Evolutionary conservation across 805 yeast genomes (phyloP), one percentile per base, ranked within the genome.

Genomic region (Starmerella tilneyi): DNA sequence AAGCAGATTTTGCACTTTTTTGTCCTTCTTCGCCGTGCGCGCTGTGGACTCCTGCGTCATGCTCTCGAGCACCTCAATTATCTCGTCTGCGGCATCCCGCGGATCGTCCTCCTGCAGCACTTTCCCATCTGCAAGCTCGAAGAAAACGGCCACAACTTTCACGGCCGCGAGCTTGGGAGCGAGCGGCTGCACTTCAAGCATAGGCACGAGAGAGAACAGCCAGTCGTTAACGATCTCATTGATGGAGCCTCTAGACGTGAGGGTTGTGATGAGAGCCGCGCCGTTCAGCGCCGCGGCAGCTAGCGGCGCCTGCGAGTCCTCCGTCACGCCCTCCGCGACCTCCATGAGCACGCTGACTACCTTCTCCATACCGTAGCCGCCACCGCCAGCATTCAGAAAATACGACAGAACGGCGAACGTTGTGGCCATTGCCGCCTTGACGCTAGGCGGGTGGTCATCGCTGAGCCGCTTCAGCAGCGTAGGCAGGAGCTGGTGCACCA

Each of bases 11-110:
- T 75, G 66, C 30, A 73, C 76, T 48, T 71, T 72, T 58, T 76
- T 79, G 49, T 78, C 83, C 56, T 74, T 76, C 53, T 80, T 80
- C 22, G 79, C 72, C 3, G 77, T 57, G 43, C 69, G 74, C 47
- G 78, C 77, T 5, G 78, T 66, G 0, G 81, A 73, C 19, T 73
- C 70, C 34, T 68, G 71, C 1, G 74, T 63, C 34, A 78, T 63
- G 28, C 42, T 48, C 8, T 56, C 56, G 40, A 63, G 70, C 12
- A 65, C 67, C 1, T 60, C 67, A 8, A 56, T 63, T 8, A 63
- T 67, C 1, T 67, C 72, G 2, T 61, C 66, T 2, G 61, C 66
- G 3, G 62, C 68, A 9, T 51, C 52, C 9, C 29, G n/a, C 15
- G 39, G 34, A 26, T 48, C 50, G 15, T 41, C 48, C 9, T 19